A percentile compares a stretch with the other conserved stretches of the same genome.
These are phyloP conservation scores for Ceratocystis colombiana DNA, from an alignment of 2,329 filamentous ascomycete genomes.

Conservation along the genomic window DNA sequence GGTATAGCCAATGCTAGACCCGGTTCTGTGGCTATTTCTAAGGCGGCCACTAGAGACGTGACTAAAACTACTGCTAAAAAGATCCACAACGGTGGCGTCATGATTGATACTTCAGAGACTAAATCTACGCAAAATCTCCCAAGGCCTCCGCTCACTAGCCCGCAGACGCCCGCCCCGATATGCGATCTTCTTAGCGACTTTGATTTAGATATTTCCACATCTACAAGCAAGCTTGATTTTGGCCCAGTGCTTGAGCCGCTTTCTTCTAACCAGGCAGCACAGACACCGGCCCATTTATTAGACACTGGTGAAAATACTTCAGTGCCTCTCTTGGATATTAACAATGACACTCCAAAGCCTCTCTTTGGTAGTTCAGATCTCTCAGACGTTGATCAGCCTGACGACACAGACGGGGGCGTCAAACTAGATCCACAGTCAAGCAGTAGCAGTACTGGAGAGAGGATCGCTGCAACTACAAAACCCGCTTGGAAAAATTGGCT, in stretches of 20 bases:
- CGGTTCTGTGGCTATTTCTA: background rate
- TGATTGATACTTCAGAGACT: background rate
- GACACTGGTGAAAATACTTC: too few species aligned
- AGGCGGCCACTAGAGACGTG: too few species aligned
- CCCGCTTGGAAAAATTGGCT: slow-evolving; percentile 14
- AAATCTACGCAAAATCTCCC: background rate
- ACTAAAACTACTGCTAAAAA: too few species aligned
- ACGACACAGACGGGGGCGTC: background rate
- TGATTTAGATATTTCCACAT: background rate
- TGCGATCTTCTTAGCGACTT: background rate
- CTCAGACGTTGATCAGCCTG: background rate
- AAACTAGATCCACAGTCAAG: background rate
- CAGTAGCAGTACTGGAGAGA: background rate
- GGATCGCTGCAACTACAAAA: background rate
- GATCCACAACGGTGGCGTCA: too few species aligned
- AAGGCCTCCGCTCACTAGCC: background rate
- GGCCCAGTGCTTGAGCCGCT: background rate
- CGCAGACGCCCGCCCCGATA: background rate
- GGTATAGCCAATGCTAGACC: background rate
- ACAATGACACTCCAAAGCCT: background rate
- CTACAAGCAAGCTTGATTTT: background rate
- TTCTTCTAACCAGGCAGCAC: background rate
- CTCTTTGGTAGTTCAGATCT: too few species aligned
- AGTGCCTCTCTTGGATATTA: background rate
- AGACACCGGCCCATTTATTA: too few species aligned